Conservation (phyloP, 2,329 filamentous ascomycete species). For the Penicillium sp. region DNA sequence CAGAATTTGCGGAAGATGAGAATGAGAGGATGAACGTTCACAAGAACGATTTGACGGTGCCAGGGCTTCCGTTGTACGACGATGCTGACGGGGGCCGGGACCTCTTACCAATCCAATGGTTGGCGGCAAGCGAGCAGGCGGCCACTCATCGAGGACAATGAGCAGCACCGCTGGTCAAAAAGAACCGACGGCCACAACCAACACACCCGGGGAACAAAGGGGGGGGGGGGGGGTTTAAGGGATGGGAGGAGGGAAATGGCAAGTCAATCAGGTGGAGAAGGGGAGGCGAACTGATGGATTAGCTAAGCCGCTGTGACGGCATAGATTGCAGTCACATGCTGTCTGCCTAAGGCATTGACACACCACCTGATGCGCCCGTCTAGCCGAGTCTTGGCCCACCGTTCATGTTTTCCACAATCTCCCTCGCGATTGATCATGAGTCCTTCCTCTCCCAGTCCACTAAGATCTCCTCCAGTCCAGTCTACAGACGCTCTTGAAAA, state of each 20-base stretch:
- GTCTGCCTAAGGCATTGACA: conserved; percentile 9
- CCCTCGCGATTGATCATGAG: too few relatives aligned
- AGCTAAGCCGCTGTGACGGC: conserved; percentile 18
- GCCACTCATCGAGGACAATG: conserved; percentile 36
- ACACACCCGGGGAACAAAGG: conserved; percentile 8
- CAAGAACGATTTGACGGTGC: conserved; percentile 12
- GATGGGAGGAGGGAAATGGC: conserved; percentile 7
- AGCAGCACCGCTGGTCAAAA: conserved; percentile 21
- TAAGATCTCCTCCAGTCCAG: too few relatives aligned
- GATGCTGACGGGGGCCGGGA: conserved; percentile 16
- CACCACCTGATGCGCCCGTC: conserved; percentile 1
- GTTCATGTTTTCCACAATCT: too few relatives aligned
- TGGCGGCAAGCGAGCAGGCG: conserved; percentile 27
- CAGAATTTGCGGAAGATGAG: not conserved
- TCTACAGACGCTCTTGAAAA: not conserved
- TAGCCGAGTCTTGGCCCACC: too few relatives aligned
- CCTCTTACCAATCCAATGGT: conserved; percentile 35
- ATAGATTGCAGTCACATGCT: conserved; percentile 14
- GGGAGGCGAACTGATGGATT: conserved; percentile 20
- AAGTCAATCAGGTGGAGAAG: conserved; percentile 22
- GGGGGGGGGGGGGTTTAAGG: conserved; percentile 6
- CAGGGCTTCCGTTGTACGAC: conserved; percentile 19
- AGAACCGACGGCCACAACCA: conserved; percentile 10
- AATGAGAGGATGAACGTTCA: conserved; percentile 9
- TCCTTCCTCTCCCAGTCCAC: too few relatives aligned